phyloP scores from a whole-genome alignment of 352 stramenopile species.

The Saprolegnia diclina region DNA sequence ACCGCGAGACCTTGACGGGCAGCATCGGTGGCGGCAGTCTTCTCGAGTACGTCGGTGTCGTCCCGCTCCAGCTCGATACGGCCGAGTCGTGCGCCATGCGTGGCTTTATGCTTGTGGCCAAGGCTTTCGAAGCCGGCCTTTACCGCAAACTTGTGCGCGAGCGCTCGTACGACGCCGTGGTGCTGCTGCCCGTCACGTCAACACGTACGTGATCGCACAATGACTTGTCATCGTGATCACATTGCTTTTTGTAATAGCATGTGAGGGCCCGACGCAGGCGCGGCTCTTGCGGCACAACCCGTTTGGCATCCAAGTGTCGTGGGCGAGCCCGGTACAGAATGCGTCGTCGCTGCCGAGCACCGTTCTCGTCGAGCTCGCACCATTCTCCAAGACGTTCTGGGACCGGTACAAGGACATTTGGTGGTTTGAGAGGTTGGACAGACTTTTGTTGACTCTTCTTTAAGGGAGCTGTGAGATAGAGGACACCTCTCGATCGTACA shows the following conservation, averaged over 20 bases:
- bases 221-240: not conserved
- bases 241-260: not conserved
- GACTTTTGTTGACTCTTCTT: not conserved
- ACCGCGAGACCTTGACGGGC: not conserved
- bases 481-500: constrained; percentile 54
- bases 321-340: not conserved
- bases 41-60: not conserved
- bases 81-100: not conserved
- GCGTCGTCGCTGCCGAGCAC: constrained; percentile 43
- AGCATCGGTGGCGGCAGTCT: not conserved
- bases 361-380: constrained; percentile 57
- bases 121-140: not conserved
- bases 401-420: constrained; percentile 64
- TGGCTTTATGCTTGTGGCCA: not conserved
- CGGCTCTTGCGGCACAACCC: constrained; percentile 1
- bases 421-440: constrained; percentile 82
- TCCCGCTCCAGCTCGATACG: not conserved
- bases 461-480: constrained; percentile 24
- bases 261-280: not conserved
- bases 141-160: not conserved
- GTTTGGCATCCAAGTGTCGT: constrained; percentile 9
- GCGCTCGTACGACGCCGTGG: constrained; percentile 27
- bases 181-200: constrained; percentile 28
- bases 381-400: constrained; percentile 67
- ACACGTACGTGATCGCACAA: constrained; percentile 27